Percentiles rank a stretch among this genome's conserved stretches.
Conservation (phyloP, 768 basidiomycete genomes). For the Coprinellus micaceus region DNA sequence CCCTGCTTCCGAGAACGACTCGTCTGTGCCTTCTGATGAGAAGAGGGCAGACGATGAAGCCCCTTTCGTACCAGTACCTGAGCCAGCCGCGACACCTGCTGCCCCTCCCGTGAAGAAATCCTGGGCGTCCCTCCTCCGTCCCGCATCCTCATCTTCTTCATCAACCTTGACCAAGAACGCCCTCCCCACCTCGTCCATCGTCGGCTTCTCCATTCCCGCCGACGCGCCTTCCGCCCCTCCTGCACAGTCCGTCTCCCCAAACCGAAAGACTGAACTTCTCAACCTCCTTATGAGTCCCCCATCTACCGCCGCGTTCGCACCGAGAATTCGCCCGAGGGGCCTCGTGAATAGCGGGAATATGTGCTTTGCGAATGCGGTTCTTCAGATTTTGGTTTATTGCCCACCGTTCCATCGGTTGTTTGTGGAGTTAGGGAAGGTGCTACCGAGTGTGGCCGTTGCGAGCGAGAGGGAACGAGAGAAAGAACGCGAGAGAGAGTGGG, state of each 20-base stretch:
- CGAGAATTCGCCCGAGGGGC: constrained; percentile 64
- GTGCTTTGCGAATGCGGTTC: constrained; percentile 94
- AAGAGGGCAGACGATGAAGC: constrained; percentile 1
- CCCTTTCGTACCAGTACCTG: constrained; percentile 5
- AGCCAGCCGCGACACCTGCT: constrained; percentile 18
- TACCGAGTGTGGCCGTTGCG: constrained; percentile 24
- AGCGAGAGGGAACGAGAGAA: neutral
- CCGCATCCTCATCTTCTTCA: constrained; percentile 35
- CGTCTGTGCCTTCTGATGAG: constrained; percentile 2
- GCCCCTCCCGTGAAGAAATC: constrained; percentile 54
- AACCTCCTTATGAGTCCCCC: constrained; percentile 47
- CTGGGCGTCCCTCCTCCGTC: constrained; percentile 70
- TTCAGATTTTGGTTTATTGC: constrained; percentile 88
- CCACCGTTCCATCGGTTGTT: constrained; percentile 83
- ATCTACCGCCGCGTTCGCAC: constrained; percentile 7
- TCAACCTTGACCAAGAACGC: constrained; percentile 37
- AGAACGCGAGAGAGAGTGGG: constrained; percentile 2
- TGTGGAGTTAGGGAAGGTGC: constrained; percentile 57
- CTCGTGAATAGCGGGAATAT: constrained; percentile 94
- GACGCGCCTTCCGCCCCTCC: constrained; percentile 25
- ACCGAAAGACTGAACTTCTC: constrained; percentile 48
- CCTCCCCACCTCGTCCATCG: constrained; percentile 67
- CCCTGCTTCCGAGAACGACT: constrained; percentile 3
- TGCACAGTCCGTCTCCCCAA: constrained; percentile 26
- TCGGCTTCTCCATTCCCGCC: constrained; percentile 72